A percentile compares a stretch with the other conserved stretches of the same genome.
phyloP scores from a whole-genome alignment of 2,329 filamentous ascomycete genomes.

The Cadophora luteo-olivacea region DNA sequence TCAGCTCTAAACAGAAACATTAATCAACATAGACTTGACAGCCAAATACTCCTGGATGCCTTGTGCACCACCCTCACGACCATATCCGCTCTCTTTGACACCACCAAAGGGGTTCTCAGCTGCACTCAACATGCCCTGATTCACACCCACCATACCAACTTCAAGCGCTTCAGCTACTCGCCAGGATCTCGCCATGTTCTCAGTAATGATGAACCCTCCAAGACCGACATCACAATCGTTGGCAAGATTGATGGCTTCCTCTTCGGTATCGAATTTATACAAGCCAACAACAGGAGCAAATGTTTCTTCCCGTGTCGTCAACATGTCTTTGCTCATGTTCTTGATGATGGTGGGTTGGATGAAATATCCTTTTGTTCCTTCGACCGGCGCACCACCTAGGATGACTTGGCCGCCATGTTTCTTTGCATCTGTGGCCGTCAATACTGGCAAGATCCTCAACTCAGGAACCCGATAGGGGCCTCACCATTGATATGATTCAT shows the following conservation, averaged over 20 bases:
- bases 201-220: slow-evolving; percentile 58
- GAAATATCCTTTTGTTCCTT: slow-evolving; percentile 30
- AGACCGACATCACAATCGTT: slow-evolving; percentile 65
- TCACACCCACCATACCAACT: slow-evolving; percentile 48
- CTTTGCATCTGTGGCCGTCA: slow-evolving; percentile 46
- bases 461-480: neutral
- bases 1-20: slow-evolving; percentile 21
- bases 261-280: slow-evolving; percentile 62
- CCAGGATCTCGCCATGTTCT: slow-evolving; percentile 50
- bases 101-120: slow-evolving; percentile 67
- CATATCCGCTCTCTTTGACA: slow-evolving; percentile 83
- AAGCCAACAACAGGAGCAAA: slow-evolving; percentile 69
- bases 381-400: slow-evolving; percentile 43
- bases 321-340: slow-evolving; percentile 32
- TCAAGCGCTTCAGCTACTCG: slow-evolving; percentile 54
- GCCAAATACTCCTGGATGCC: slow-evolving; percentile 78
- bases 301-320: slow-evolving; percentile 32
- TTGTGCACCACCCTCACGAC: slow-evolving; percentile 78
- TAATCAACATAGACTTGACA: slow-evolving; percentile 60
- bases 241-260: slow-evolving; percentile 58
- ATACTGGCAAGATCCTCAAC: neutral
- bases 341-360: slow-evolving; percentile 35
- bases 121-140: slow-evolving; percentile 32
- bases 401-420: slow-evolving; percentile 48
- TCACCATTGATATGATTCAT: slow-evolving; percentile 31